Conservation (phyloP, 2,329 filamentous ascomycete species). For the Botryotinia calthae region DNA sequence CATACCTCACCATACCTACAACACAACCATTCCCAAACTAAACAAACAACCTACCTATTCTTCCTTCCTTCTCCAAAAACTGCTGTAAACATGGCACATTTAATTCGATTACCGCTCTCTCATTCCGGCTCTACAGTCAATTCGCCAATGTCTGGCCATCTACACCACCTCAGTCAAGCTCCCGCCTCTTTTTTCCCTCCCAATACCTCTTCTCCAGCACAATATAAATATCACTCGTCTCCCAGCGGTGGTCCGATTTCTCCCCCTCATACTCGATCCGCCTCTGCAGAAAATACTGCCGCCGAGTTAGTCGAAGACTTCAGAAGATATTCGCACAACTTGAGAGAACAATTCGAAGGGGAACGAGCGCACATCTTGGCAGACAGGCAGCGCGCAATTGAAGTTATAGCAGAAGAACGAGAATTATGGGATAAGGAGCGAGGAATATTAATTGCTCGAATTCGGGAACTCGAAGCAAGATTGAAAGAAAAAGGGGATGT, state of each 20-base stretch:
- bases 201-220: conserved; percentile 4
- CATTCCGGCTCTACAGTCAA: conserved; percentile 15
- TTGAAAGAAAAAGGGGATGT: conserved; percentile 19
- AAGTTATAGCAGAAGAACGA: conserved; percentile 39
- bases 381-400: conserved; percentile 34
- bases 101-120: conserved; percentile 19
- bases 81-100: conserved; percentile 25
- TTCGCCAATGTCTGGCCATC: conserved; percentile 26
- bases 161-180: not conserved
- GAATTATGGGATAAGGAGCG: conserved; percentile 39
- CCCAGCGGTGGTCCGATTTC: conserved; percentile 30
- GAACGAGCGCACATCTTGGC: conserved; percentile 38
- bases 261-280: conserved; percentile 36
- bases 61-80: conserved; percentile 34
- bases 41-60: conserved; percentile 28
- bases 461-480: conserved; percentile 34
- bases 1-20: not conserved
- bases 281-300: conserved; percentile 32
- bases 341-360: conserved; percentile 36
- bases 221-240: conserved; percentile 20
- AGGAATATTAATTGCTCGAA: conserved; percentile 29
- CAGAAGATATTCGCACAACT: conserved; percentile 35
- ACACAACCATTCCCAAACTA: not conserved
- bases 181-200: conserved; percentile 6
- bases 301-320: conserved; percentile 37